phyloP scores from a whole-genome alignment of 345 rosid species.

The Murraya koenigii region DNA sequence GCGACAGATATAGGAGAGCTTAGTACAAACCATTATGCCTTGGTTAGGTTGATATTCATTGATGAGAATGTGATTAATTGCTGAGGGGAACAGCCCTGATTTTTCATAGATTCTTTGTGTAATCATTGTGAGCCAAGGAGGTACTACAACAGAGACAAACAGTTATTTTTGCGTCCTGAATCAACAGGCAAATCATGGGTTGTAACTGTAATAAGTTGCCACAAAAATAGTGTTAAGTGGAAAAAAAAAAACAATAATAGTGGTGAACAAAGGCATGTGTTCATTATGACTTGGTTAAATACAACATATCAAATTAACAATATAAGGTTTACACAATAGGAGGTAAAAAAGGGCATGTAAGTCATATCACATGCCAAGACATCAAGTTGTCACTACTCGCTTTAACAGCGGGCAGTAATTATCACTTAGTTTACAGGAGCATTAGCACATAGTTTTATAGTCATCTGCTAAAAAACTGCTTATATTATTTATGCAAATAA shows the following conservation, averaged over 20 bases:
- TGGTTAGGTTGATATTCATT: constrained; percentile 83
- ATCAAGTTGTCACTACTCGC: not conserved
- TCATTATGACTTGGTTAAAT: not conserved
- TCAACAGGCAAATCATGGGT: constrained; percentile 57
- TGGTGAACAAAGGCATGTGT: not conserved
- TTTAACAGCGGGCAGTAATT: not conserved
- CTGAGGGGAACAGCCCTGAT: constrained; percentile 66
- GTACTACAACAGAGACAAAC: constrained; percentile 1
- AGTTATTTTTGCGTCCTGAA: constrained; percentile 36
- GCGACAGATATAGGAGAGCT: not conserved
- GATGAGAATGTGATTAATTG: constrained; percentile 85
- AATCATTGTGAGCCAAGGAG: constrained; percentile 4
- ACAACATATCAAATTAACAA: not conserved
- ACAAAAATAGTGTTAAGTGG: not conserved
- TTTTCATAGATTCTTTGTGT: constrained; percentile 47
- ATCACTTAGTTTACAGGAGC: not conserved
- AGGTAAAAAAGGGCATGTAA: not conserved
- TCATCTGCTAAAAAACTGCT: not conserved
- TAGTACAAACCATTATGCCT: constrained; percentile 75
- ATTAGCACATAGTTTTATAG: not conserved
- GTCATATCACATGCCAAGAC: not conserved
- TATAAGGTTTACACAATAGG: no score
- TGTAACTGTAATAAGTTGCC: not conserved
- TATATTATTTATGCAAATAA: not conserved
- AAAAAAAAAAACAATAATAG: not conserved